Conservation (phyloP, 208 protist species). For the Leishmania gerbilli region DNA sequence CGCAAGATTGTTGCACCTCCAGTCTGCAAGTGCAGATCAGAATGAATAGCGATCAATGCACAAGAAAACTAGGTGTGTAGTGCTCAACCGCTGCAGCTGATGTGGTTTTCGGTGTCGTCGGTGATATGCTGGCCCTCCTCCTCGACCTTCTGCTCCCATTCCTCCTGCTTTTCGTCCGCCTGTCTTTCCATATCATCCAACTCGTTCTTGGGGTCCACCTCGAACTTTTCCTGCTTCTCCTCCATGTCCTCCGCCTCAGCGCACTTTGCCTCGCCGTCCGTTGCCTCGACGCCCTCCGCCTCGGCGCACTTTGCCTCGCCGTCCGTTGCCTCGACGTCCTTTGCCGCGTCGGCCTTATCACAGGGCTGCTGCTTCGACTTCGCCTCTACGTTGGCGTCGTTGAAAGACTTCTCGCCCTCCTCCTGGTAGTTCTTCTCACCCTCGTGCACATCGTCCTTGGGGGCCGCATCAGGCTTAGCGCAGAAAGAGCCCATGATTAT, state of each 20-base stretch:
- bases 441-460: constrained; percentile 15
- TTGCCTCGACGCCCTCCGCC: neutral
- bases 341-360: neutral
- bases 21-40: neutral
- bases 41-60: neutral
- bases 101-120: neutral
- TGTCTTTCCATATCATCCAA: constrained; percentile 1
- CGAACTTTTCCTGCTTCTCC: neutral
- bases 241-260: neutral
- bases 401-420: neutral
- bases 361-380: neutral
- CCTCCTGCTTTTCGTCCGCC: neutral
- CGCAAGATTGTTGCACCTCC: neutral
- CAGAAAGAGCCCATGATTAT: constrained; percentile 11
- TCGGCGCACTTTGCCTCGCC: neutral
- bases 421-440: constrained; percentile 7
- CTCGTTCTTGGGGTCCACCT: constrained; percentile 11
- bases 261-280: neutral
- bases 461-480: constrained; percentile 6
- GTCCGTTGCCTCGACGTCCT: neutral
- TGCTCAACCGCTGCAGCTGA: neutral
- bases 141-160: neutral
- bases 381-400: neutral
- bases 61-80: neutral
- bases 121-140: neutral